A percentile compares a stretch with the other conserved stretches of the same genome.
Conservation (phyloP, 768 basidiomycete species). For the Dendrothele bispora region DNA sequence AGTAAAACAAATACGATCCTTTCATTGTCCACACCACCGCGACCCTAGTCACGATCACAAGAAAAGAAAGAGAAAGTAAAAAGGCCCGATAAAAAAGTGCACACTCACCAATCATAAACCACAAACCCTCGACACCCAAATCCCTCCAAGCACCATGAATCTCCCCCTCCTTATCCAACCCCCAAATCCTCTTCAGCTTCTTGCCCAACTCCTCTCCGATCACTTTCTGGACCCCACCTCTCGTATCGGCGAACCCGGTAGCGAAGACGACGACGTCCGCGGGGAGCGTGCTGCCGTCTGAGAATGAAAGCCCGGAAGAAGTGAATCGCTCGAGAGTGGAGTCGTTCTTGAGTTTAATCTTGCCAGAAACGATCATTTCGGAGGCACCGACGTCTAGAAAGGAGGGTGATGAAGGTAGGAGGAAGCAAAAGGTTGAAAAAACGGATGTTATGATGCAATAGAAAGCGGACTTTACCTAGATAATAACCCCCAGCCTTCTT, state of each 20-base stretch:
- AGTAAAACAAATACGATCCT: not conserved
- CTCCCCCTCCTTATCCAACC: conserved; percentile 66
- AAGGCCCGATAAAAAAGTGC: not conserved
- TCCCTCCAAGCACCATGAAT: conserved; percentile 48
- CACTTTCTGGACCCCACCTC: conserved; percentile 35
- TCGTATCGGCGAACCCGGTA: conserved; percentile 50
- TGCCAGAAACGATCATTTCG: conserved; percentile 60
- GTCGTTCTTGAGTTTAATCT: conserved; percentile 72
- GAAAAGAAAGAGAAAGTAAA: not conserved
- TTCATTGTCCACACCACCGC: not conserved
- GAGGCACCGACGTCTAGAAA: conserved; percentile 54
- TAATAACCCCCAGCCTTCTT: conserved; percentile 53
- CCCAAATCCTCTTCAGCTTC: conserved; percentile 54
- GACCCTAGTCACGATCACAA: not conserved
- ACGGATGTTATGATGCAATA: not conserved
- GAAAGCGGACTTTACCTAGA: conserved; percentile 36
- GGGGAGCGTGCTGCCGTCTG: conserved; percentile 42
- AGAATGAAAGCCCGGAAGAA: conserved; percentile 42
- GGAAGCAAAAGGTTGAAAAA: too few relatives aligned
- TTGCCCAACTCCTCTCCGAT: conserved; percentile 43
- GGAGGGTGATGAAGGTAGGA: not conserved
- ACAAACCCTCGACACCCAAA: conserved; percentile 50
- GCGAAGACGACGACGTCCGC: conserved; percentile 61
- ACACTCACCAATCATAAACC: conserved; percentile 56
- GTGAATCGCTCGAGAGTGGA: conserved; percentile 45